Evolutionary conservation across 2,329 filamentous ascomycete species (phyloP).

Genomic region (Claviceps africana): DNA sequence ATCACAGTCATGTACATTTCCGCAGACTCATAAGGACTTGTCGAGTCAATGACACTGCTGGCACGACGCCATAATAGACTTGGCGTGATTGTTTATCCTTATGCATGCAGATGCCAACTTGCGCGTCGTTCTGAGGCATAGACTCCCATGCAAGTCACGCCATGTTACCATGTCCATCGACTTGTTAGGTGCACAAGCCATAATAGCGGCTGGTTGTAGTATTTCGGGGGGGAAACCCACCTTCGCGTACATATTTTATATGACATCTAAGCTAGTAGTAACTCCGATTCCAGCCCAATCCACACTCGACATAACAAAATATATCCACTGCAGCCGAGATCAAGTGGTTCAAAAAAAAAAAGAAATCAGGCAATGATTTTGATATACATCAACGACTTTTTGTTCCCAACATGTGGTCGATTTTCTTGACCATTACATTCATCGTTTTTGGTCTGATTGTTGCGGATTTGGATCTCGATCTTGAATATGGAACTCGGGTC

Average conservation of each 20-base stretch:
- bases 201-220: neutral
- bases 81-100: neutral
- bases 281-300: neutral
- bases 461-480: neutral
- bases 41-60: too few species aligned
- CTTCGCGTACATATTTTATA: too few species aligned
- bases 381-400: neutral
- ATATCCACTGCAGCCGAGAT: slow-evolving; percentile 1
- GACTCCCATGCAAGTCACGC: too few species aligned
- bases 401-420: neutral
- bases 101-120: too few species aligned
- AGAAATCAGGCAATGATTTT: neutral
- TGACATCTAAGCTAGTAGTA: neutral
- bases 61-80: too few species aligned
- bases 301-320: slow-evolving; percentile 1
- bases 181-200: neutral
- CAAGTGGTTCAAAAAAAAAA: neutral
- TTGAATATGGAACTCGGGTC: slow-evolving; percentile 3
- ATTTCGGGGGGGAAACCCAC: too few species aligned
- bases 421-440: neutral
- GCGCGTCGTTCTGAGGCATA: too few species aligned
- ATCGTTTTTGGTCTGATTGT: neutral
- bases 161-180: too few species aligned
- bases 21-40: slow-evolving; percentile 35
- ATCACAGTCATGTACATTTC: slow-evolving; percentile 55